These are phyloP conservation scores for Tulasnella sp. DNA, from an alignment of 768 basidiomycete genomes.

Conservation along the genomic window DNA sequence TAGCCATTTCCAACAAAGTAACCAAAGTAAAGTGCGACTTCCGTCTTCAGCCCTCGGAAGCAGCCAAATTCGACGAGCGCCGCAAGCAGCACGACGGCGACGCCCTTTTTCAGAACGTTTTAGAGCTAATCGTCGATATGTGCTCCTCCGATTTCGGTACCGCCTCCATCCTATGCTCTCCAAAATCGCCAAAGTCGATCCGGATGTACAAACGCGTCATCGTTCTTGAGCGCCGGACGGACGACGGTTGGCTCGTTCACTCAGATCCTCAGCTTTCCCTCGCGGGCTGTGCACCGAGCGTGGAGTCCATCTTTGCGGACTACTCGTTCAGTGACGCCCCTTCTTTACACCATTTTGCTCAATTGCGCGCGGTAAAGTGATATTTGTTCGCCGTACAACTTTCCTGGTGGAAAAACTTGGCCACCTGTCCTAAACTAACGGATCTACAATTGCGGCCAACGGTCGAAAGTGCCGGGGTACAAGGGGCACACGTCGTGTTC, in stretches of 20 bases:
- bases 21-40: background rate
- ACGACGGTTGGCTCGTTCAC: no score
- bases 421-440: background rate
- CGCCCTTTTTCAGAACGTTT: background rate
- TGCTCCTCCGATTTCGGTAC: no score
- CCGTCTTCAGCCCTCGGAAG: background rate
- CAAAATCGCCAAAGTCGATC: no score
- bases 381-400: background rate
- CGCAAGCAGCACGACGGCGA: background rate
- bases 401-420: background rate
- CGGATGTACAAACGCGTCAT: no score
- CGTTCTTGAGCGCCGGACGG: no score
- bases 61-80: background rate
- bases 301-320: background rate
- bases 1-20: conserved; percentile 10
- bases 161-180: no score
- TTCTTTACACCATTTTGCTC: background rate
- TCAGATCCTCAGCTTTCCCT: no score
- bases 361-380: background rate
- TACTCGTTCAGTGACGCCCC: background rate
- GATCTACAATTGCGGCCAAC: background rate
- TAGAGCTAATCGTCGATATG: no score
- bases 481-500: background rate
- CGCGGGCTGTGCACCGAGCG: no score
- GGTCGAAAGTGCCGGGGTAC: background rate